Evolutionary conservation across 768 basidiomycete species (phyloP).

Genomic region (Pleurotus sapidus): DNA sequence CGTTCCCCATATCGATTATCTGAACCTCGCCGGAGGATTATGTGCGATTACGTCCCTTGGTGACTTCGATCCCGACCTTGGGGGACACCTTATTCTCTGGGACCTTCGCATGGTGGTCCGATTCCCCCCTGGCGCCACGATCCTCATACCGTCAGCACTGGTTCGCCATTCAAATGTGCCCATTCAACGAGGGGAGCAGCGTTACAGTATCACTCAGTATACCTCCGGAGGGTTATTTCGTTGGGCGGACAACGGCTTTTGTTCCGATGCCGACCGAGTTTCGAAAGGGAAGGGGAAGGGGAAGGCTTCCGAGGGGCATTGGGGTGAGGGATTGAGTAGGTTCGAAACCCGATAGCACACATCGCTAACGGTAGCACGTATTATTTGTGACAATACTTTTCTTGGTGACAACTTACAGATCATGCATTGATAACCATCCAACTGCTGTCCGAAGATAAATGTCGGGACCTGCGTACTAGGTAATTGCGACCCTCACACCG

Average conservation of each 20-base stretch:
- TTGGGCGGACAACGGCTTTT: slow-evolving; percentile 10
- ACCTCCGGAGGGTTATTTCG: slow-evolving; percentile 15
- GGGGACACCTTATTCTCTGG: slow-evolving; percentile 20
- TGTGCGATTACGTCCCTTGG: slow-evolving; percentile 18
- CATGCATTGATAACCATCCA: no score
- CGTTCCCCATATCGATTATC: slow-evolving; percentile 18
- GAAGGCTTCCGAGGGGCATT: no score
- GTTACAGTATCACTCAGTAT: slow-evolving; percentile 16
- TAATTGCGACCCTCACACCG: no score
- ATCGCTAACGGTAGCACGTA: no score
- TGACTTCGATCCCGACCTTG: slow-evolving; percentile 3
- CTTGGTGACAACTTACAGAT: no score
- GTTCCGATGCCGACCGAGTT: neutral
- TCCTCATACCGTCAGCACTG: slow-evolving; percentile 17
- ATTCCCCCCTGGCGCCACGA: slow-evolving; percentile 15
- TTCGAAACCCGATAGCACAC: no score
- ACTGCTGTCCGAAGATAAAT: no score
- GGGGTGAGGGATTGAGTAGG: no score
- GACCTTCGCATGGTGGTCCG: slow-evolving; percentile 13
- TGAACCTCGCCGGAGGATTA: slow-evolving; percentile 20
- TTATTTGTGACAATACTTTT: no score
- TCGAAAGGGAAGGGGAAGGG: neutral
- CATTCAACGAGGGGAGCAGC: slow-evolving; percentile 6
- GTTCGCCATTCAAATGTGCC: slow-evolving; percentile 11
- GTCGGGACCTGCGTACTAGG: no score